Base-by-base conservation (phyloP, 441 rosid genomes). In the Gossypium armourianum region DNA sequence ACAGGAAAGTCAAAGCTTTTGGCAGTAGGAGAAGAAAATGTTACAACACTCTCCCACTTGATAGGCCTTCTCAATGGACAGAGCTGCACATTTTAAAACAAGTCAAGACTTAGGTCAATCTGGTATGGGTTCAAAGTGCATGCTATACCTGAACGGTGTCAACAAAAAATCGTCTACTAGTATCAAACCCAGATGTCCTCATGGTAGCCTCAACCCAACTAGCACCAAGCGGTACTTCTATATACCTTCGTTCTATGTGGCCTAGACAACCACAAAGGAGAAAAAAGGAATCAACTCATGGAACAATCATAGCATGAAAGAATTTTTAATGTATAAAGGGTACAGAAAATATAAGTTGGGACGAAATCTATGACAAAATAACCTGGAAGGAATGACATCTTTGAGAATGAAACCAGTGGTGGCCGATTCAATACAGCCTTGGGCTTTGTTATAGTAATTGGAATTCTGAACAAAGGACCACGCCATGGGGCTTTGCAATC, bases 401-500 rank as follows among this genome's bases (percentile, higher is more conserved):
- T 82, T 56, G 83, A 72, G 81, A 89, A 86, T 29, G 97, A 83
- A 72, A 90, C 77, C 68, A 80, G 75, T 21, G 97, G 97, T 70
- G 98, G 96, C 62, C 81, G 87, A 76, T 56, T 83, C 76, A 57
- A 64, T 70, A 92, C 80, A 57, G 78, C 79, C 80, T 76, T 81
- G 56, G 99, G 96, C 85, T 90, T 92, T 80, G 91, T 86, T 79
- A 92, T 82, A 15, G 99, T 91, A 59, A 91, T 79, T 21, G 98
- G 93, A 69, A 92, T 86, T 83, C 91, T 87, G 84, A 95, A 92
- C 79, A 95, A 75, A 62, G 96, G 88, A 66, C 98, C 99, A 59
- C 96, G 96, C 95, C 91, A 86, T 71, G 93, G 93, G 17, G 93
- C 91, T 84, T 86, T 92, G 86, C 96, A 90, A 82, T 95, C 99